Evolutionary conservation across 2,329 filamentous ascomycete species (phyloP).

Genomic region (Talaromyces verruculosus): DNA sequence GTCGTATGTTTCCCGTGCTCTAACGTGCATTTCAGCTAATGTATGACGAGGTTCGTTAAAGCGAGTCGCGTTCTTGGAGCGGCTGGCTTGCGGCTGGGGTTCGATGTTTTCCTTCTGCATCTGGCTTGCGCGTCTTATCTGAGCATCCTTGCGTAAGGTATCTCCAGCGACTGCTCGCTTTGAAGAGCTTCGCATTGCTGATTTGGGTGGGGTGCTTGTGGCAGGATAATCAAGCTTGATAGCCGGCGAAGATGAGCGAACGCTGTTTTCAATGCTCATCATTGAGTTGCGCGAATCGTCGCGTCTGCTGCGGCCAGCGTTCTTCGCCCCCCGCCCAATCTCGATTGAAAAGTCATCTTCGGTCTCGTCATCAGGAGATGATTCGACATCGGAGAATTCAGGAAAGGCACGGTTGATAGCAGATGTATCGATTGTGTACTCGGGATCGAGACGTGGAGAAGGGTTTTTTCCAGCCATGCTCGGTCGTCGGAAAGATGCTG

Average conservation of each 20-base stretch:
- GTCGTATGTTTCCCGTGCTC: conserved; percentile 53
- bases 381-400: conserved; percentile 47
- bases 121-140: conserved; percentile 41
- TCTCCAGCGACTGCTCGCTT: conserved; percentile 32
- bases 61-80: conserved; percentile 27
- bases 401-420: conserved; percentile 50
- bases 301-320: conserved; percentile 31
- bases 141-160: conserved; percentile 44
- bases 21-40: conserved; percentile 58
- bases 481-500: conserved; percentile 29
- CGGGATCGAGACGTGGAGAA: conserved; percentile 37
- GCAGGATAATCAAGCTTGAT: conserved; percentile 40
- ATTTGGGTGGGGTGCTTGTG: conserved; percentile 38
- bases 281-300: conserved; percentile 54
- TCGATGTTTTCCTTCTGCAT: conserved; percentile 44
- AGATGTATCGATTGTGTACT: conserved; percentile 49
- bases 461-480: conserved; percentile 35
- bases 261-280: conserved; percentile 50
- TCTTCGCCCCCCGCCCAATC: conserved; percentile 54
- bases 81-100: conserved; percentile 36
- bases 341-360: conserved; percentile 58
- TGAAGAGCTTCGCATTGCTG: conserved; percentile 31
- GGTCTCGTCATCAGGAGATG: conserved; percentile 43
- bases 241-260: conserved; percentile 42
- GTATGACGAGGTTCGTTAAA: conserved; percentile 47